phyloP scores from a whole-genome alignment of 176 grass and related monocot species.

The Carex pumila region DNA sequence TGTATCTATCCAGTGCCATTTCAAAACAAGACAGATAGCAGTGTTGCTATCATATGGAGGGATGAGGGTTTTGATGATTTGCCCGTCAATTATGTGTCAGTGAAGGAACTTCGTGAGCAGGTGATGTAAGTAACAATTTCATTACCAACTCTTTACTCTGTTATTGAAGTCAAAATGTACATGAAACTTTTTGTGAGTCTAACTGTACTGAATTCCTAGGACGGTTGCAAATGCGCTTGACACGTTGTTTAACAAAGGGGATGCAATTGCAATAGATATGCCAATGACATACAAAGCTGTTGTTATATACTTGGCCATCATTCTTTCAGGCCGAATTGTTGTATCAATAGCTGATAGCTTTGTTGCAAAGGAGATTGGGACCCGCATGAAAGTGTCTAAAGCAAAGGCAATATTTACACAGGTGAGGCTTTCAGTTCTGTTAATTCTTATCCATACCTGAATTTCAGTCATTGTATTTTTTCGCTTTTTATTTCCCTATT shows the following conservation, averaged over 20 bases:
- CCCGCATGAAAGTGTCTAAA: constrained; percentile 56
- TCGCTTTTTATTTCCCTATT: not conserved
- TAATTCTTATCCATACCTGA: not conserved
- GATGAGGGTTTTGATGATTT: constrained; percentile 69
- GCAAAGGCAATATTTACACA: constrained; percentile 92
- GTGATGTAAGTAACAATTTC: constrained; percentile 53
- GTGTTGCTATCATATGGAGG: constrained; percentile 78
- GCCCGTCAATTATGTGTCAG: constrained; percentile 56
- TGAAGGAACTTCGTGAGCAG: constrained; percentile 69
- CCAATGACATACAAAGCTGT: constrained; percentile 95
- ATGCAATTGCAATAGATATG: constrained; percentile 87
- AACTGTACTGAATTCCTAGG: constrained; percentile 35
- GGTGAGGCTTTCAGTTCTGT: constrained; percentile 18
- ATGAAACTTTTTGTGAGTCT: not conserved
- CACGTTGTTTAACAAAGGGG: constrained; percentile 68
- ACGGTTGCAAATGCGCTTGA: constrained; percentile 69
- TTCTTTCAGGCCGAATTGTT: constrained; percentile 81
- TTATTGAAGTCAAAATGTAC: not conserved
- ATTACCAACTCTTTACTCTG: not conserved
- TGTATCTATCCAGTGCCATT: constrained; percentile 59
- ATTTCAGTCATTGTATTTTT: not conserved
- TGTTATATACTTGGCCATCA: constrained; percentile 75
- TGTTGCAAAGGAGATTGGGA: constrained; percentile 60
- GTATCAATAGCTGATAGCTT: constrained; percentile 98
- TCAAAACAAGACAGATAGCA: constrained; percentile 65